Evolutionary conservation across 495 filamentous ascomycete genomes (phyloP).

Genomic region (Xylaria curta): DNA sequence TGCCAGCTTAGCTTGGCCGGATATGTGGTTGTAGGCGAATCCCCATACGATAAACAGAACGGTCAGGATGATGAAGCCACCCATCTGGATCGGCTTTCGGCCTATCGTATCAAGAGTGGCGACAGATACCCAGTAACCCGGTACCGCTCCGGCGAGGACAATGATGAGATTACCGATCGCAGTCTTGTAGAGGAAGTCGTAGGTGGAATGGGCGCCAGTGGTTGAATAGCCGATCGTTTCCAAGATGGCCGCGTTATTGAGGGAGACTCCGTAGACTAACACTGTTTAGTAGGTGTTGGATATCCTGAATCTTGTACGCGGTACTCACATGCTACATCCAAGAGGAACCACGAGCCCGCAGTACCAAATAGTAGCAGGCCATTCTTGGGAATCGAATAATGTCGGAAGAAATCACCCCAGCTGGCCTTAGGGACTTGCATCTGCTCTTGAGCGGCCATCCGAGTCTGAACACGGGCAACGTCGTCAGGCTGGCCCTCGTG

Average conservation of each 20-base stretch:
- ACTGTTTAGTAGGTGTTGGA: not conserved
- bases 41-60: constrained; percentile 79
- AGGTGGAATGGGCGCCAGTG: constrained; percentile 58
- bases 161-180: constrained; percentile 78
- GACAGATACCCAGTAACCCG: constrained; percentile 79
- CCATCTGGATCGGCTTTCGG: constrained; percentile 80
- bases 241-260: constrained; percentile 77
- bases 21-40: constrained; percentile 66
- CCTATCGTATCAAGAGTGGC: constrained; percentile 73
- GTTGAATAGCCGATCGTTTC: constrained; percentile 70
- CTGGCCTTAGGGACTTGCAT: constrained; percentile 68
- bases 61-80: constrained; percentile 73
- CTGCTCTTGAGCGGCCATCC: constrained; percentile 50
- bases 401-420: constrained; percentile 66
- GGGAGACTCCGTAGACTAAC: constrained; percentile 69
- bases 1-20: constrained; percentile 69
- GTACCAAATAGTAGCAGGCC: constrained; percentile 75
- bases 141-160: constrained; percentile 75
- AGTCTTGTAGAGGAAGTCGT: constrained; percentile 70
- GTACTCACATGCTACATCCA: constrained; percentile 59
- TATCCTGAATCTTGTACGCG: not conserved
- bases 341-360: constrained; percentile 80
- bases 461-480: constrained; percentile 57
- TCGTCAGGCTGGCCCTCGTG: constrained; percentile 68
- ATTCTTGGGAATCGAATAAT: constrained; percentile 72